Evolutionary conservation across 2,329 filamentous ascomycete genomes (phyloP), one percentile per base, ranked within the genome.

Genomic region (Sporothrix pallida): DNA sequence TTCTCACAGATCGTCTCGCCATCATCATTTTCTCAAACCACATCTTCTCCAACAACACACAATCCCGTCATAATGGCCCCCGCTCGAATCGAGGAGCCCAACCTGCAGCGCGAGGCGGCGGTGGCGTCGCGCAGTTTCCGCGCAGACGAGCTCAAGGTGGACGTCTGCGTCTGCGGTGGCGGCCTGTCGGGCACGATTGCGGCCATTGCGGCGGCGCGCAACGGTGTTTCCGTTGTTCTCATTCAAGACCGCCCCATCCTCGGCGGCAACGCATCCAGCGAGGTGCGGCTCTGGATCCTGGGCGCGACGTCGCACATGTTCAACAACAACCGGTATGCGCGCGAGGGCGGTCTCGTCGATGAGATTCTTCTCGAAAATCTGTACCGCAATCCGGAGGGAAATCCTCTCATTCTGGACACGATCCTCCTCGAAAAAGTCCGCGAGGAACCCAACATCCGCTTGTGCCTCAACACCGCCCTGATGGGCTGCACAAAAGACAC

Each of bases 131-230:
- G 77, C 37, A 56, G 74, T 44, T 77, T 76, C 60, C 71, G 75
- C 52, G 71, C 67, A 13, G 73, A 75, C 12, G 37, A 74, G 46
- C 15, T 77, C 2, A 42, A 75, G 10, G 78, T 78, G 3, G 77
- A 78, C n/a, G 70, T 82, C 37, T 82, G 81, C 71, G 78, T 78
- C 9, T 78, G 77, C 65, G 77, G 77, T 13, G 77, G 77, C 13
- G 77, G 77, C 13, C 63, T 78, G 1, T 75, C 77, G 2, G 77
- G 77, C 15, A 76, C 76, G 15, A 76, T 77, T 60, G 76, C 77
- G 1, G 77, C 77, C 48, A 78, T 78, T 42, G 46, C 77, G 12
- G 77, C 77, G 3, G 77, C 77, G 2, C 76, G 77, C 7, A 74
- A 76, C 12, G 77, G 77, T 2, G 75, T 78, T 48, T 76, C 74